These are phyloP conservation scores for Crotalaria pallida DNA, from an alignment of 306 rosid genomes.

Conservation along the genomic window DNA sequence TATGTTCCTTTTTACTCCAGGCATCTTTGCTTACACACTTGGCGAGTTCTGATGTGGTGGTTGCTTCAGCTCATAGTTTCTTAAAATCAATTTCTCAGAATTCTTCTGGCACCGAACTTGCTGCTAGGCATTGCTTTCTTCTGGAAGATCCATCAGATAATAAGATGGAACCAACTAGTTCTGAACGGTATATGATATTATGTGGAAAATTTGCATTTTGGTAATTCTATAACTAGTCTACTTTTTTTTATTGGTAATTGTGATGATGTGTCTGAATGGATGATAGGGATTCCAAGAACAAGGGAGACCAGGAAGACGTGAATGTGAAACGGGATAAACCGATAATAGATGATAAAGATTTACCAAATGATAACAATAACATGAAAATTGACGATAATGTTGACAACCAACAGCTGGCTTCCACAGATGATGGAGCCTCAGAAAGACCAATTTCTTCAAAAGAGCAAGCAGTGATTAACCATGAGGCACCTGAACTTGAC, in stretches of 20 bases:
- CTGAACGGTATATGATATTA: slow-evolving; percentile 49
- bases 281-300: slow-evolving; percentile 39
- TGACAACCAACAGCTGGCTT: slow-evolving; percentile 30
- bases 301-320: slow-evolving; percentile 33
- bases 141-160: slow-evolving; percentile 74
- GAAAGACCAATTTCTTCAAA: slow-evolving; percentile 30
- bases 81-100: slow-evolving; percentile 58
- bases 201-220: slow-evolving; percentile 20
- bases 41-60: slow-evolving; percentile 72
- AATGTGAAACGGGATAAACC: slow-evolving; percentile 39
- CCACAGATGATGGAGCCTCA: slow-evolving; percentile 29
- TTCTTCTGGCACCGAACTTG: slow-evolving; percentile 66
- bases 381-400: slow-evolving; percentile 34
- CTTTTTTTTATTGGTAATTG: slow-evolving; percentile 29
- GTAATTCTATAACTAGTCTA: slow-evolving; percentile 11
- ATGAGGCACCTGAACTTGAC: slow-evolving; percentile 29
- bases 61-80: slow-evolving; percentile 75
- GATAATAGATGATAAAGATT: slow-evolving; percentile 31
- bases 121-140: slow-evolving; percentile 67
- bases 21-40: slow-evolving; percentile 69
- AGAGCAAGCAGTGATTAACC: slow-evolving; percentile 30
- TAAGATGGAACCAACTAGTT: slow-evolving; percentile 40
- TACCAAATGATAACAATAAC: slow-evolving; percentile 29
- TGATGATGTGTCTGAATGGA: slow-evolving; percentile 33
- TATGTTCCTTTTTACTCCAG: slow-evolving; percentile 39